These are phyloP conservation scores for Saccharomyces eubayanus DNA, from an alignment of 805 yeast species.

Conservation along the genomic window DNA sequence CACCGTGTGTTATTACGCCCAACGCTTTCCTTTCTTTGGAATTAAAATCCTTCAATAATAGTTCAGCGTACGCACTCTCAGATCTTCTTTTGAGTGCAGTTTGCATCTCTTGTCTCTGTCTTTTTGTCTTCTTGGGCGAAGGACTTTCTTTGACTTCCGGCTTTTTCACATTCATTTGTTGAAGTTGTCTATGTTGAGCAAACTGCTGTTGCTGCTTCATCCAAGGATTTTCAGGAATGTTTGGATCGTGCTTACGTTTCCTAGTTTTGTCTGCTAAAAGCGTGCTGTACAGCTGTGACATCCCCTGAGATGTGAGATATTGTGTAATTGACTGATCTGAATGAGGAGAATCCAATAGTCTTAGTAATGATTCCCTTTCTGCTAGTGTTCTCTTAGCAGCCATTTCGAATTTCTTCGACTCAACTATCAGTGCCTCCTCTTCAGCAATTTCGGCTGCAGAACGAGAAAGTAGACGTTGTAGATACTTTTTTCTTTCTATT, in stretches of 20 bases:
- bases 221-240: conserved; percentile 38
- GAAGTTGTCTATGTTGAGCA: conserved; percentile 30
- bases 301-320: conserved; percentile 77
- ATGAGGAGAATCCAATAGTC: conserved; percentile 81
- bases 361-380: conserved; percentile 73
- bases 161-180: conserved; percentile 22
- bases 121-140: conserved; percentile 24
- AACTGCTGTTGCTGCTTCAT: conserved; percentile 37
- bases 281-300: conserved; percentile 75
- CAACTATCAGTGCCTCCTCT: conserved; percentile 88
- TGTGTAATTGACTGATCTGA: conserved; percentile 66
- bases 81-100: conserved; percentile 25
- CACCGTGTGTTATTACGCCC: conserved; percentile 75
- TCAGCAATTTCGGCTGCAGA: conserved; percentile 97
- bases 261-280: conserved; percentile 61
- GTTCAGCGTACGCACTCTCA: conserved; percentile 31
- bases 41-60: conserved; percentile 38
- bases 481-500: conserved; percentile 67
- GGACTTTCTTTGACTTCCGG: conserved; percentile 5
- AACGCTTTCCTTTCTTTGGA: conserved; percentile 75
- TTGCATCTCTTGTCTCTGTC: conserved; percentile 27
- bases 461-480: conserved; percentile 66
- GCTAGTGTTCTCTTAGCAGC: conserved; percentile 81
- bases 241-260: conserved; percentile 38
- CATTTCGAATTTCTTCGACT: conserved; percentile 84